phyloP scores from a whole-genome alignment of 306 rosid species.

The Lathyrus aphaca region DNA sequence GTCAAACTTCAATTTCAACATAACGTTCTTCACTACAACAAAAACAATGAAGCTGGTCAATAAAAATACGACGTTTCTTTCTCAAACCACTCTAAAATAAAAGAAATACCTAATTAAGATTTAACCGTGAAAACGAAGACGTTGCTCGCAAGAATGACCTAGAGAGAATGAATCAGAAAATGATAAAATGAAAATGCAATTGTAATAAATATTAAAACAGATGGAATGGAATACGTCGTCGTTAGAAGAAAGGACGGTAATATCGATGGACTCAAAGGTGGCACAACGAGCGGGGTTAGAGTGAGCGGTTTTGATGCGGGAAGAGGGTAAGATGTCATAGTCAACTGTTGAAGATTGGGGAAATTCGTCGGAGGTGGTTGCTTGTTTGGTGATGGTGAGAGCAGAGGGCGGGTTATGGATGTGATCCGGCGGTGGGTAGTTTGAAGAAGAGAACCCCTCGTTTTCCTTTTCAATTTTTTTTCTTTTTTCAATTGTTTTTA shows the following conservation, averaged over 20 bases:
- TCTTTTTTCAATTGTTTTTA: too few species aligned
- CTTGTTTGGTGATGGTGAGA: too few species aligned
- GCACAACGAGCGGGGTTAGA: conserved; percentile 50
- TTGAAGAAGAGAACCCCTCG: too few species aligned
- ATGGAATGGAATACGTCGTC: conserved; percentile 48
- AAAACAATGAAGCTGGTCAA: conserved; percentile 14
- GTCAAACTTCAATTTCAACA: conserved; percentile 63
- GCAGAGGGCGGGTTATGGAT: too few species aligned
- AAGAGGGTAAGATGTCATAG: conserved; percentile 73
- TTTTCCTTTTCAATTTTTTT: too few species aligned
- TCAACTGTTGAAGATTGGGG: too few species aligned
- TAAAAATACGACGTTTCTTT: not conserved
- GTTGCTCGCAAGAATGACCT: conserved; percentile 71
- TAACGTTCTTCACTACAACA: conserved; percentile 61
- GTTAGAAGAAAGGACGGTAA: conserved; percentile 50
- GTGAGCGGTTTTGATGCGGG: conserved; percentile 74
- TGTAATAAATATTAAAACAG: not conserved
- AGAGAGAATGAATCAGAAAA: too few species aligned
- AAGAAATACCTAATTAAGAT: conserved; percentile 71
- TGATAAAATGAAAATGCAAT: not conserved
- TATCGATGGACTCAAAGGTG: conserved; percentile 62
- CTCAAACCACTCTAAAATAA: not conserved
- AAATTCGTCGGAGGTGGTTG: too few species aligned
- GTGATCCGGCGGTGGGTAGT: too few species aligned
- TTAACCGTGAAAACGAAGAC: conserved; percentile 89